Percentiles rank a stretch among this genome's conserved stretches.
phyloP scores from a whole-genome alignment of 2,329 filamentous ascomycete genomes.

The Lachnellula cervina region DNA sequence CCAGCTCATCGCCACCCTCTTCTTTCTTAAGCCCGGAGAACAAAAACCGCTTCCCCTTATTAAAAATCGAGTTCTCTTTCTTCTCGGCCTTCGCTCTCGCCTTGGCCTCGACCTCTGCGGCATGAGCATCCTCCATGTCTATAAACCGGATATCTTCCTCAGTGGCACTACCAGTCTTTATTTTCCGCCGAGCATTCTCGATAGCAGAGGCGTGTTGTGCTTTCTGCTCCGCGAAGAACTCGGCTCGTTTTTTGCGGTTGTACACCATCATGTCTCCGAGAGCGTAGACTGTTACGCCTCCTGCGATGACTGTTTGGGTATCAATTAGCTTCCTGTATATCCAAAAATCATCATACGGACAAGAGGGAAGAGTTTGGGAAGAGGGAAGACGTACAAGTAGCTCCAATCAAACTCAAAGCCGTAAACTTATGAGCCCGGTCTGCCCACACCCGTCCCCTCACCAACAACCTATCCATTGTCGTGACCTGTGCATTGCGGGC shows the following conservation, averaged over 20 bases:
- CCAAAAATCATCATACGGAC: background rate
- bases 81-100: constrained; percentile 27
- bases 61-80: constrained; percentile 27
- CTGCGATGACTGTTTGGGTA: constrained; percentile 46
- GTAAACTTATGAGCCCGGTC: constrained; percentile 34
- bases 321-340: constrained; percentile 9
- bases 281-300: constrained; percentile 58
- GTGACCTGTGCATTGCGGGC: constrained; percentile 30
- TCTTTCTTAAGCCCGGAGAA: constrained; percentile 33
- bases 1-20: constrained; percentile 23
- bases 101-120: constrained; percentile 10
- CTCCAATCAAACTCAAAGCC: constrained; percentile 30
- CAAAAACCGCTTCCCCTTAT: constrained; percentile 27
- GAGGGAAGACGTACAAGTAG: constrained; percentile 27
- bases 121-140: constrained; percentile 52
- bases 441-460: constrained; percentile 32
- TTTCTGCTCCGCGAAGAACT: constrained; percentile 51
- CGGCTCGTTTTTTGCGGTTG: constrained; percentile 58
- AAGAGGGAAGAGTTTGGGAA: background rate
- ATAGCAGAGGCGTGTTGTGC: constrained; percentile 41
- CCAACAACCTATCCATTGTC: constrained; percentile 29
- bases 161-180: constrained; percentile 39
- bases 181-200: constrained; percentile 39
- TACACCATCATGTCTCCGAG: constrained; percentile 62
- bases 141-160: constrained; percentile 48